Percentiles rank a stretch among this genome's conserved stretches.
Evolutionary conservation across 257 asterid species (phyloP).

Genomic region (Apocynum venetum): DNA sequence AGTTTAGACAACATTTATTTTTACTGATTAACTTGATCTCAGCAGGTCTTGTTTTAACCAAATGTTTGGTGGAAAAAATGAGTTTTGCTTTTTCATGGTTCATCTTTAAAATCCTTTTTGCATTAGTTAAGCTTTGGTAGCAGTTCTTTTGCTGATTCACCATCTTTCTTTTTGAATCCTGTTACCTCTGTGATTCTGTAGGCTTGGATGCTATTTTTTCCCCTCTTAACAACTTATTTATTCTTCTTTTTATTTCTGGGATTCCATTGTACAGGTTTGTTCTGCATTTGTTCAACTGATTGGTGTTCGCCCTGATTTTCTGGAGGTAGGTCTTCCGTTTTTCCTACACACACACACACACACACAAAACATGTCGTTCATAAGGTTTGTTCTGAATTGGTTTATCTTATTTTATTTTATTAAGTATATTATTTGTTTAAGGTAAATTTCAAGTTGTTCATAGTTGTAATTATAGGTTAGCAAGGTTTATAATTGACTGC

Average conservation of each 20-base stretch:
- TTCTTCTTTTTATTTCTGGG: constrained; percentile 16
- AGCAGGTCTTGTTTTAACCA: neutral
- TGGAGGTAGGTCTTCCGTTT: constrained; percentile 49
- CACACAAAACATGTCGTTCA: neutral
- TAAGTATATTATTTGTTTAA: neutral
- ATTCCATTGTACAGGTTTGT: constrained; percentile 61
- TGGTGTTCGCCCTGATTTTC: constrained; percentile 70
- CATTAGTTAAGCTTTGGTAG: neutral
- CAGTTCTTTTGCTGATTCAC: constrained; percentile 1
- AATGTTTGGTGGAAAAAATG: neutral
- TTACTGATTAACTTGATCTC: neutral
- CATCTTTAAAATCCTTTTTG: neutral
- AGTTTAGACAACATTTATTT: neutral
- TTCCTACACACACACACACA: neutral
- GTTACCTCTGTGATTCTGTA: neutral
- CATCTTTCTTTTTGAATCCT: neutral
- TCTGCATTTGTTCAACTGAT: constrained; percentile 93
- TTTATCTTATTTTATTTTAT: neutral
- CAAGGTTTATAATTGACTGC: neutral
- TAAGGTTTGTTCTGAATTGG: neutral
- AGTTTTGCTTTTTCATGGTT: neutral
- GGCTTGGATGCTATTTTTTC: neutral
- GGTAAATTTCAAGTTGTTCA: neutral
- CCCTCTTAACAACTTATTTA: constrained; percentile 14
- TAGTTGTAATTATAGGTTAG: neutral